Evolutionary conservation across 768 basidiomycete genomes (phyloP).

Genomic region (Sporobolomyces phaffii): DNA sequence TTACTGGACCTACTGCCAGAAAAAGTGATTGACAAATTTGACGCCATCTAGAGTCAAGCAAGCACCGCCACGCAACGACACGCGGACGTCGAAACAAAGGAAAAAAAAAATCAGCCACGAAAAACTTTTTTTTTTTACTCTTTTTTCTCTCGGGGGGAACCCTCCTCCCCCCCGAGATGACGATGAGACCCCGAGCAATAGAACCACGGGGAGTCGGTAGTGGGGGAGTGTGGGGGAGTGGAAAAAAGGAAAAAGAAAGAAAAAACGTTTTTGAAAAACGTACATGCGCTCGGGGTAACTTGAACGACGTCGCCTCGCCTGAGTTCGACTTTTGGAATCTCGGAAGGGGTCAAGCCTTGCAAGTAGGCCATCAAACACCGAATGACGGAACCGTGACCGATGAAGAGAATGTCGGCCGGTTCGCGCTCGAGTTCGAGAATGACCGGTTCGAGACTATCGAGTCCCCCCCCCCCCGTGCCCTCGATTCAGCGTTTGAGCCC

Average conservation of each 20-base stretch:
- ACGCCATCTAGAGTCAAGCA: conserved; percentile 24
- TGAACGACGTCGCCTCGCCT: conserved; percentile 95
- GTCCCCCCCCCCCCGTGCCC: too few species aligned
- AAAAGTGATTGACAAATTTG: conserved; percentile 34
- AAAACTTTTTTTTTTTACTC: too few species aligned
- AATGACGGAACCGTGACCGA: conserved; percentile 72
- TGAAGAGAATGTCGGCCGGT: conserved; percentile 88
- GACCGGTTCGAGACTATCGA: conserved; percentile 40
- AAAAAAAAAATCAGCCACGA: too few species aligned
- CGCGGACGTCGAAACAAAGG: not conserved
- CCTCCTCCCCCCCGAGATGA: too few species aligned
- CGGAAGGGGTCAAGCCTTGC: conserved; percentile 78
- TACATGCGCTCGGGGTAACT: conserved; percentile 43
- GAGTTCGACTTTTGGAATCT: conserved; percentile 96
- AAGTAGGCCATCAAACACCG: conserved; percentile 63
- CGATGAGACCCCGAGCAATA: too few species aligned
- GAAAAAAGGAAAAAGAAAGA: too few species aligned
- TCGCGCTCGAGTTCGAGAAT: conserved; percentile 89
- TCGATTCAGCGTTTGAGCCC: not conserved
- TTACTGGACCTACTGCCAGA: conserved; percentile 19
- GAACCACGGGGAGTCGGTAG: too few species aligned
- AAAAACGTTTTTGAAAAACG: not conserved
- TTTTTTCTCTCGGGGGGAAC: too few species aligned
- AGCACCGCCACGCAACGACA: too few species aligned
- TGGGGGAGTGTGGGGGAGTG: too few species aligned